Evolutionary conservation across 495 filamentous ascomycete species (phyloP).

Genomic region (Penicillium silybi): DNA sequence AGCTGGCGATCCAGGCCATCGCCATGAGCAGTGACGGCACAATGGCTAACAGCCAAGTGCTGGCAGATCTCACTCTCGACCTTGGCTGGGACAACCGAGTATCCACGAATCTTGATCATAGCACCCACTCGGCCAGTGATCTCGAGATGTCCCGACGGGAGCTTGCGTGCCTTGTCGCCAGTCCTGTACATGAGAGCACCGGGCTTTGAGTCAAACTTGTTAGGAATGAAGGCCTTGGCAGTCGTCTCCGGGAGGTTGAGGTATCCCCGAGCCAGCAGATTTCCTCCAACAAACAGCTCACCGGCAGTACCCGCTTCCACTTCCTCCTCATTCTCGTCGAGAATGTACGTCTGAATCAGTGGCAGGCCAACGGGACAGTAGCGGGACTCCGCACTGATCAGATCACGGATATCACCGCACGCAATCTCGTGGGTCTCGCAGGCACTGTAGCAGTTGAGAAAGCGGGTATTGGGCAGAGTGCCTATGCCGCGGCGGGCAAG

Average conservation of each 20-base stretch:
- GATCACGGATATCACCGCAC: slow-evolving; percentile 63
- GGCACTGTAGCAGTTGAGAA: slow-evolving; percentile 69
- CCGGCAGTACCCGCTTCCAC: slow-evolving; percentile 65
- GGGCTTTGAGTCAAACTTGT: slow-evolving; percentile 48
- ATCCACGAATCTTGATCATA: slow-evolving; percentile 78
- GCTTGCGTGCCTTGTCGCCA: slow-evolving; percentile 73
- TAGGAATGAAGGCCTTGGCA: slow-evolving; percentile 59
- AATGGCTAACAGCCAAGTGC: slow-evolving; percentile 56
- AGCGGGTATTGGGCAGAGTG: slow-evolving; percentile 56
- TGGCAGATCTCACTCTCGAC: slow-evolving; percentile 63
- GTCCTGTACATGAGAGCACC: slow-evolving; percentile 71
- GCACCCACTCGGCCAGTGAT: slow-evolving; percentile 76
- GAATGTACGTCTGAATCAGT: slow-evolving; percentile 56
- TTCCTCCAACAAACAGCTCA: slow-evolving; percentile 78
- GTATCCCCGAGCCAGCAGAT: slow-evolving; percentile 75
- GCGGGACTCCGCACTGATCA: slow-evolving; percentile 49
- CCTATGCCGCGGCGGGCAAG: slow-evolving; percentile 57
- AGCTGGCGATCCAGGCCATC: slow-evolving; percentile 63
- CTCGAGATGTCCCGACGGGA: slow-evolving; percentile 66
- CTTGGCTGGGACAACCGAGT: slow-evolving; percentile 75
- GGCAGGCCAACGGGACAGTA: slow-evolving; percentile 62
- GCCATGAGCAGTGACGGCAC: slow-evolving; percentile 57
- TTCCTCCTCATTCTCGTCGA: slow-evolving; percentile 52
- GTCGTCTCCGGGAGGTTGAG: slow-evolving; percentile 80
- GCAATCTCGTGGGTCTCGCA: slow-evolving; percentile 72